A percentile compares a stretch with the other conserved stretches of the same genome.
Conservation (phyloP, 352 stramenopile species). For the Saprolegnia diclina region DNA sequence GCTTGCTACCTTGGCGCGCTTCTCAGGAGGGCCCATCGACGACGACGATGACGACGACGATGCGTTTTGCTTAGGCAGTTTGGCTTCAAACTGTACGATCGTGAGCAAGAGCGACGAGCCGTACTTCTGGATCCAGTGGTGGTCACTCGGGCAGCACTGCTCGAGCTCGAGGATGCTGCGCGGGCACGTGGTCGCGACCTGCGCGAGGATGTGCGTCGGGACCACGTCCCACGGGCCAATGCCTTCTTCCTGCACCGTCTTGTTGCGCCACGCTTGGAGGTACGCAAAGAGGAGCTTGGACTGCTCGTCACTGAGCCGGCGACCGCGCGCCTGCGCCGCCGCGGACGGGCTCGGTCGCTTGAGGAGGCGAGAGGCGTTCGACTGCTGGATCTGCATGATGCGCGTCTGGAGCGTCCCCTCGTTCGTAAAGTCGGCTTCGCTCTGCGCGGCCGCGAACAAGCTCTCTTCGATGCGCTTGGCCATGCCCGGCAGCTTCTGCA, state of each 20-base stretch:
- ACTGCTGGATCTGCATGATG: slow-evolving; percentile 84
- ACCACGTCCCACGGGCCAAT: slow-evolving; percentile 66
- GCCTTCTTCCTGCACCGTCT: slow-evolving; percentile 67
- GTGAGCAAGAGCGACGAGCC: slow-evolving; percentile 18
- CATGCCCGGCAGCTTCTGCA: slow-evolving; percentile 93
- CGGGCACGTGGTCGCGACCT: slow-evolving; percentile 36
- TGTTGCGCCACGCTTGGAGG: slow-evolving; percentile 71
- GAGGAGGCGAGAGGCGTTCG: slow-evolving; percentile 52
- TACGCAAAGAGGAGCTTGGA: slow-evolving; percentile 55
- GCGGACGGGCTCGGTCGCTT: slow-evolving; percentile 35
- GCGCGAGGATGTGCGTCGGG: slow-evolving; percentile 63
- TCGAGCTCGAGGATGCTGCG: slow-evolving; percentile 16
- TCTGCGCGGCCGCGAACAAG: slow-evolving; percentile 78
- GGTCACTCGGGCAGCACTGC: slow-evolving; percentile 9
- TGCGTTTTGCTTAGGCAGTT: neutral
- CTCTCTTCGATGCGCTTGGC: slow-evolving; percentile 93
- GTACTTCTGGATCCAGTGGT: slow-evolving; percentile 23
- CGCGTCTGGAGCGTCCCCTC: slow-evolving; percentile 86
- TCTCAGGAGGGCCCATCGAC: neutral
- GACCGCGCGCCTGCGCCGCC: slow-evolving; percentile 26
- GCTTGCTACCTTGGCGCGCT: slow-evolving; percentile 2
- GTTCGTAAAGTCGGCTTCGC: slow-evolving; percentile 90
- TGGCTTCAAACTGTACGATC: slow-evolving; percentile 22
- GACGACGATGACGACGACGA: neutral
- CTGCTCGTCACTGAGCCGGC: slow-evolving; percentile 54